Conservation (phyloP, 306 rosid genomes). For the Hylodesmum podocarpum region DNA sequence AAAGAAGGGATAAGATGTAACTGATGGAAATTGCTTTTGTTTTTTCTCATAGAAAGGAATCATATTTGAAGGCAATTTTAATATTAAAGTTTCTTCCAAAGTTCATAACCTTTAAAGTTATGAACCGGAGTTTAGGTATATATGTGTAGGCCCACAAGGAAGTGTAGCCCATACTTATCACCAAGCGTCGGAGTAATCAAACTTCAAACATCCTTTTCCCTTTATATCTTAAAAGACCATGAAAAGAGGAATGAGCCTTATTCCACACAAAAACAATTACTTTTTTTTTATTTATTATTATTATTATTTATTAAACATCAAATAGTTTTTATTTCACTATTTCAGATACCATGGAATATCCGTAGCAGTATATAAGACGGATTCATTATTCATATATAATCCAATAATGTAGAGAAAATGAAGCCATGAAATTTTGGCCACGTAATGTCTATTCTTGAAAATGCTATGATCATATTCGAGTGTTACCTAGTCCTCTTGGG, state of each 20-base stretch:
- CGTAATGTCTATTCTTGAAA: not conserved
- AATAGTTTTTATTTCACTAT: not conserved
- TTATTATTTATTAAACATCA: no score
- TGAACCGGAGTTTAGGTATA: conserved; percentile 16
- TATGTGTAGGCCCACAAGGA: conserved; percentile 19
- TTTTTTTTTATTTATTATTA: no score
- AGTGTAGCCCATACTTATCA: conserved; percentile 28
- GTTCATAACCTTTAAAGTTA: conserved; percentile 23
- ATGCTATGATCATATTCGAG: not conserved
- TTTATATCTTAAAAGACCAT: not conserved
- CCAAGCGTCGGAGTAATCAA: not conserved
- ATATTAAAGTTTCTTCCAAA: conserved; percentile 24
- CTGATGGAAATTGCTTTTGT: conserved; percentile 1
- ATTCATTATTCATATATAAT: not conserved
- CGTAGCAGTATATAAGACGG: not conserved
- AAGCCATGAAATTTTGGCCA: conserved; percentile 2
- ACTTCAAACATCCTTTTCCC: not conserved
- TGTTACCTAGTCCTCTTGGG: not conserved
- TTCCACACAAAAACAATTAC: not conserved
- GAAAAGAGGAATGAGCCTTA: not conserved
- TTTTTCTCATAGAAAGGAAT: conserved; percentile 2
- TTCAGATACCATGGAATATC: conserved; percentile 12
- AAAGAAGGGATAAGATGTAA: conserved; percentile 27
- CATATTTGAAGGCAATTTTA: conserved; percentile 2
- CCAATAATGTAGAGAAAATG: not conserved